Evolutionary conservation across 768 basidiomycete genomes (phyloP).

Genomic region (Mrakia hoshinonis): DNA sequence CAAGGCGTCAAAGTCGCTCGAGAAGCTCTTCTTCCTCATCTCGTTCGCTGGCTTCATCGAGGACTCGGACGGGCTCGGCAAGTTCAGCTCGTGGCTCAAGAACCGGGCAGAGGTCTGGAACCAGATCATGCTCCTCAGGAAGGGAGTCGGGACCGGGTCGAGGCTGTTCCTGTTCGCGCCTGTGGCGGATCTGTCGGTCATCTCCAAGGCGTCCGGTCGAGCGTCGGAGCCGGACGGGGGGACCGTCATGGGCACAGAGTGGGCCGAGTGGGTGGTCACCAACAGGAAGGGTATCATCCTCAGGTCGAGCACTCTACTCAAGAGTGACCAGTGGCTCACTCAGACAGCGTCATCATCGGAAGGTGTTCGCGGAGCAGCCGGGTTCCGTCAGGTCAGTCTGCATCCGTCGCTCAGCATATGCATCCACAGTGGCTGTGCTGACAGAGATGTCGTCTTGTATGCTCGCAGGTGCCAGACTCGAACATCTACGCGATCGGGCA

Average conservation of each 20-base stretch:
- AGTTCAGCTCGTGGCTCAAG: constrained; percentile 83
- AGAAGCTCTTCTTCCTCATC: constrained; percentile 94
- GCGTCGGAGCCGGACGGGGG: constrained; percentile 63
- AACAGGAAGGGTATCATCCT: constrained; percentile 90
- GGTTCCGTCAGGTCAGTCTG: constrained; percentile 75
- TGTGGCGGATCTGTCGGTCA: constrained; percentile 70
- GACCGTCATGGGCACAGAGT: constrained; percentile 86
- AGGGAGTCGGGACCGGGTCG: constrained; percentile 56
- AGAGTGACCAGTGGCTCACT: constrained; percentile 82
- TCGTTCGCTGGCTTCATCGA: constrained; percentile 84
- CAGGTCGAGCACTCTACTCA: constrained; percentile 76
- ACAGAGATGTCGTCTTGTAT: no score
- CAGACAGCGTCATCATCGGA: constrained; percentile 37
- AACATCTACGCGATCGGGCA: constrained; percentile 89
- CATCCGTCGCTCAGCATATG: no score
- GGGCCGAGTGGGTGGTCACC: constrained; percentile 87
- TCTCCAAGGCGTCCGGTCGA: constrained; percentile 52
- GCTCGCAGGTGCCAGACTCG: constrained; percentile 50
- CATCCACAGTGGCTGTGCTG: no score
- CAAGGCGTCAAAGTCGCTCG: constrained; percentile 65
- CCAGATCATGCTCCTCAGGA: constrained; percentile 77
- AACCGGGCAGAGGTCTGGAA: constrained; percentile 85
- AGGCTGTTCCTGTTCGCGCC: constrained; percentile 84
- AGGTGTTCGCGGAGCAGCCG: constrained; percentile 82
- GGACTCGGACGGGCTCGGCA: constrained; percentile 50